Conservation (phyloP, 495 filamentous ascomycete species). For the Oleoguttula mirabilis region DNA sequence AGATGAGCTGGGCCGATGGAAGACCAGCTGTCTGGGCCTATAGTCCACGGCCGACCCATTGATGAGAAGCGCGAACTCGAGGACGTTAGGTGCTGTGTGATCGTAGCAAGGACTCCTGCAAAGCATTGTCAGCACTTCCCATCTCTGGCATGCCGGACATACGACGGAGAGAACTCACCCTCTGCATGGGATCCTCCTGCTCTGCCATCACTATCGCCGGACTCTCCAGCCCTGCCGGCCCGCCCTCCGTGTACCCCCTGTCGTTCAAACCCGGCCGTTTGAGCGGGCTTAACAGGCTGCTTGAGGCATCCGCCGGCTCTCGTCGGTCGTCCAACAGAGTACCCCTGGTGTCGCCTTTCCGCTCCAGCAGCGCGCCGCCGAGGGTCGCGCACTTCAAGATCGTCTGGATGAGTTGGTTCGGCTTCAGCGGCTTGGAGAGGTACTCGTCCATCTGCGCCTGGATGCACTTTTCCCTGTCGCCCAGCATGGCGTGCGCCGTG, state of each 20-base stretch:
- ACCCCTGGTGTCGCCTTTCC: slow-evolving; percentile 22
- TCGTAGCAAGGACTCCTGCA: slow-evolving; percentile 8
- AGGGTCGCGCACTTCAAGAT: slow-evolving; percentile 79
- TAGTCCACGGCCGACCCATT: too few relatives aligned
- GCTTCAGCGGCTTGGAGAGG: slow-evolving; percentile 92
- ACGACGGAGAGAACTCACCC: slow-evolving; percentile 42
- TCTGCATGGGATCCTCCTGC: slow-evolving; percentile 56
- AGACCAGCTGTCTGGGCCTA: too few relatives aligned
- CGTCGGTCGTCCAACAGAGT: slow-evolving; percentile 5
- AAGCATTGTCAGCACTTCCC: background rate
- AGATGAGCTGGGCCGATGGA: too few relatives aligned
- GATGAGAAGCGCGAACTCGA: too few relatives aligned
- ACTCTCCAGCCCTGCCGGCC: slow-evolving; percentile 46
- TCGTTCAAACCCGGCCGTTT: slow-evolving; percentile 38
- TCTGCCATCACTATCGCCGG: slow-evolving; percentile 48
- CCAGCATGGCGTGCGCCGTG: slow-evolving; percentile 98
- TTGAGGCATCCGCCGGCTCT: background rate
- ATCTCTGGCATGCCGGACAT: background rate
- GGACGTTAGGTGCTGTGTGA: slow-evolving; percentile 3
- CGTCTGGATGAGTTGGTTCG: slow-evolving; percentile 96
- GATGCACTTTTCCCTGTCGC: slow-evolving; percentile 95
- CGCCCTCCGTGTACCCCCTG: slow-evolving; percentile 53
- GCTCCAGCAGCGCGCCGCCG: slow-evolving; percentile 73
- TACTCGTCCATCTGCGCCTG: slow-evolving; percentile 99
- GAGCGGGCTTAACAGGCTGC: slow-evolving; percentile 10